Conservation (phyloP, 192 early-diverging fungal species). For the Funneliformis mosseae region DNA sequence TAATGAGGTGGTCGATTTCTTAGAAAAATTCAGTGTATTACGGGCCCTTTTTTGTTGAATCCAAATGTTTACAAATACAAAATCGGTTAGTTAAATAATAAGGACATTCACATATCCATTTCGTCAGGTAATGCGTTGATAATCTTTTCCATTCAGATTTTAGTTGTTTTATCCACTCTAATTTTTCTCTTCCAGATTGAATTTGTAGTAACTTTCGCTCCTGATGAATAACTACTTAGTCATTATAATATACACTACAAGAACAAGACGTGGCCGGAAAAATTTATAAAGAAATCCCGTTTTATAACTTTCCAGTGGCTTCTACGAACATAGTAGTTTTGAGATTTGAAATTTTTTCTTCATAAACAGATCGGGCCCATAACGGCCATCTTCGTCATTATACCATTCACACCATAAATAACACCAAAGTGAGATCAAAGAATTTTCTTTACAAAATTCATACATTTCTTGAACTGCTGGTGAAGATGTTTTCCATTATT, state of each 20-base stretch:
- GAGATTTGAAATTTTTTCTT: constrained; percentile 9
- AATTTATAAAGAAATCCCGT: constrained; percentile 13
- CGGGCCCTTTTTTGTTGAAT: not conserved
- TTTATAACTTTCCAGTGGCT: constrained; percentile 16
- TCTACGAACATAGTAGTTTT: not conserved
- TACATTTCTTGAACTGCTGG: constrained; percentile 15
- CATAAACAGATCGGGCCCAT: not conserved
- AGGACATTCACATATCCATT: constrained; percentile 10
- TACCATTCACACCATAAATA: constrained; percentile 12
- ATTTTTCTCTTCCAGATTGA: not conserved
- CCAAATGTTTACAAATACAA: constrained; percentile 14
- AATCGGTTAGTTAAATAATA: constrained; percentile 5
- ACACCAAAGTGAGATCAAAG: not conserved
- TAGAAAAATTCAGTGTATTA: too few relatives aligned
- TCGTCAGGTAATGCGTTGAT: not conserved
- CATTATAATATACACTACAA: constrained; percentile 4
- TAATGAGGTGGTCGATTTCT: too few relatives aligned
- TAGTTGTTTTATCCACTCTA: constrained; percentile 21
- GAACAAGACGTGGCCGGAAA: not conserved
- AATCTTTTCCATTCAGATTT: constrained; percentile 14
- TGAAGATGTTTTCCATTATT: constrained; percentile 11
- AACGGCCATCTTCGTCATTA: not conserved
- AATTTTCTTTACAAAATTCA: constrained; percentile 23
- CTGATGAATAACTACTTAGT: not conserved
- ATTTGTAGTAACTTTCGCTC: not conserved